Conservation (phyloP, 2,329 filamentous ascomycete species). For the Diaporthe capsici region DNA sequence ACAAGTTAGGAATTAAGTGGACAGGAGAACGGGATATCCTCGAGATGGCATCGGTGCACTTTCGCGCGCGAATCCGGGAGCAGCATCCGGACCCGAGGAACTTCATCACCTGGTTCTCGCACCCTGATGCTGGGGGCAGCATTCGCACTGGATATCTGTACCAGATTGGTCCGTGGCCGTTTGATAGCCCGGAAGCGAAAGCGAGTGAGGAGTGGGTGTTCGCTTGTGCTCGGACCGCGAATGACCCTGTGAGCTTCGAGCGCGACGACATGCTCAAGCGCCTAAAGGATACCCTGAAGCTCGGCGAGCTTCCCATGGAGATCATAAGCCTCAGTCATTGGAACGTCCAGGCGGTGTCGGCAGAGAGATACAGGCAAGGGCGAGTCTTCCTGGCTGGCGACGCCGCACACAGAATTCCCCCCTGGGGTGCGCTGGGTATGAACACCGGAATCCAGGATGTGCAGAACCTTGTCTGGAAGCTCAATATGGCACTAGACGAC, state of each 20-base stretch:
- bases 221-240: slow-evolving; percentile 40
- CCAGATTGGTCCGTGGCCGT: slow-evolving; percentile 52
- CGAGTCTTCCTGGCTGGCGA: slow-evolving; percentile 54
- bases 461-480: slow-evolving; percentile 55
- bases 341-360: slow-evolving; percentile 49
- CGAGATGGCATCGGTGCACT: slow-evolving; percentile 52
- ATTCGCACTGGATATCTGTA: slow-evolving; percentile 52
- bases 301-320: slow-evolving; percentile 49
- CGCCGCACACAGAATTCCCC: slow-evolving; percentile 53
- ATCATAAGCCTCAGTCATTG: slow-evolving; percentile 51
- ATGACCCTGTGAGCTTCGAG: slow-evolving; percentile 45
- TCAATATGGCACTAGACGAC: slow-evolving; percentile 48
- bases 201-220: slow-evolving; percentile 53
- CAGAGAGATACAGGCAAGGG: slow-evolving; percentile 47
- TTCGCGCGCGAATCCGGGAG: slow-evolving; percentile 48
- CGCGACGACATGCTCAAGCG: slow-evolving; percentile 45
- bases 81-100: slow-evolving; percentile 47
- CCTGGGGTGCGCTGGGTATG: slow-evolving; percentile 53
- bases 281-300: slow-evolving; percentile 47
- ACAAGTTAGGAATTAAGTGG: slow-evolving; percentile 49
- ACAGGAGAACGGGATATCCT: slow-evolving; percentile 50
- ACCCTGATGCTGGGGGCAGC: slow-evolving; percentile 51
- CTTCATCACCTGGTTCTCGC: slow-evolving; percentile 54
- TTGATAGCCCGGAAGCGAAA: slow-evolving; percentile 37
- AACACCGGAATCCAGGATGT: slow-evolving; percentile 56